These are phyloP conservation scores for Lactarius indigo DNA, from an alignment of 768 basidiomycete genomes.

Conservation along the genomic window DNA sequence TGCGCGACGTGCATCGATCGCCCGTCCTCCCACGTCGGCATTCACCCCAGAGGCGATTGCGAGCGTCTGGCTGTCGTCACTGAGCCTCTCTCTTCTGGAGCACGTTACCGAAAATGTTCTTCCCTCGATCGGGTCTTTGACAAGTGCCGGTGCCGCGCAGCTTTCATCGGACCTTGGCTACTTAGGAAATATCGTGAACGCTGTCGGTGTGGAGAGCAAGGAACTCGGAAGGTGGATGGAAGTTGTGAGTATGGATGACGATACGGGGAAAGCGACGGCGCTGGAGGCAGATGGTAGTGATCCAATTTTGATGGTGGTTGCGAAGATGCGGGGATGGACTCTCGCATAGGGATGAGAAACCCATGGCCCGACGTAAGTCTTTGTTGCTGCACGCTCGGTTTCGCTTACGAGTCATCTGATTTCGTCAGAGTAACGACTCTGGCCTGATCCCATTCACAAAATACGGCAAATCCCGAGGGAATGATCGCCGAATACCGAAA, in stretches of 20 bases:
- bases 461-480: no score
- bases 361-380: not conserved
- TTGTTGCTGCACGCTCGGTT: not conserved
- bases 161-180: constrained; percentile 85
- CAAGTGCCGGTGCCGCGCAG: constrained; percentile 71
- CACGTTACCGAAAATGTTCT: constrained; percentile 69
- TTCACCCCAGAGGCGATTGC: constrained; percentile 78
- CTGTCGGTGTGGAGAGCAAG: constrained; percentile 83
- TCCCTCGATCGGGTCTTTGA: constrained; percentile 64
- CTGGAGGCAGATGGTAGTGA: constrained; percentile 11
- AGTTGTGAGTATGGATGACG: constrained; percentile 58
- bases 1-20: constrained; percentile 37
- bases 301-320: constrained; percentile 12
- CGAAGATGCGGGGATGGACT: constrained; percentile 19
- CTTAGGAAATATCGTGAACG: constrained; percentile 84
- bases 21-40: constrained; percentile 7
- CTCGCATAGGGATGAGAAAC: not conserved
- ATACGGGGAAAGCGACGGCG: constrained; percentile 11
- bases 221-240: constrained; percentile 80
- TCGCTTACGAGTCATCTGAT: not conserved
- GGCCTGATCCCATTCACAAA: no score
- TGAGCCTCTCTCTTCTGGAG: constrained; percentile 75
- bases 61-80: constrained; percentile 87
- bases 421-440: not conserved
- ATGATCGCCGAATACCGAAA: no score